Conservation (phyloP, 2,329 filamentous ascomycete species). For the Escovopsis weberi region DNA sequence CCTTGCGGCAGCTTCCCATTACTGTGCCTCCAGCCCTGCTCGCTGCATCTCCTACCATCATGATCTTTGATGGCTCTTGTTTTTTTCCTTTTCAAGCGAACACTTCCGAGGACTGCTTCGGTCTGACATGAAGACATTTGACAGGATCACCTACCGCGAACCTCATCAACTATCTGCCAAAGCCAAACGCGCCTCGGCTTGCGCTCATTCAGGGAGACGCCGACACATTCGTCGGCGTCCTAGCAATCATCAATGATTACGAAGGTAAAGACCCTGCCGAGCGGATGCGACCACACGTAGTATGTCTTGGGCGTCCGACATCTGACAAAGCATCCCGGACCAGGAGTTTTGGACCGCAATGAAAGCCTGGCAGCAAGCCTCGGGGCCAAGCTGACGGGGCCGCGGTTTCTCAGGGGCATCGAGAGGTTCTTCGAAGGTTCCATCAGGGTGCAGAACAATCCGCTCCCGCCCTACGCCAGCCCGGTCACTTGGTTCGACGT, state of each 20-base stretch:
- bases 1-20: no score
- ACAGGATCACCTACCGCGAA: conserved; percentile 3
- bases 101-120: no score
- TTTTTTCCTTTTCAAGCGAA: no score
- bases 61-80: no score
- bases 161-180: conserved; percentile 40
- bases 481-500: conserved; percentile 73
- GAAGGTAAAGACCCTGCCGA: conserved; percentile 35
- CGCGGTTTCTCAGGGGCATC: conserved; percentile 72
- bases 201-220: conserved; percentile 37
- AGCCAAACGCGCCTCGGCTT: conserved; percentile 28
- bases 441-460: conserved; percentile 34
- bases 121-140: no score
- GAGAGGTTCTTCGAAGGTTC: conserved; percentile 75
- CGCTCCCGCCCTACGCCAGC: conserved; percentile 41
- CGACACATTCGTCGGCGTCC: conserved; percentile 59
- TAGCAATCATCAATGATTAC: conserved; percentile 63
- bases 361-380: conserved; percentile 79
- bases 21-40: no score
- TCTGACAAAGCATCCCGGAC: conserved; percentile 5
- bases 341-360: conserved; percentile 65
- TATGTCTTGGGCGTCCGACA: background rate
- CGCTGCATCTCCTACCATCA: no score
- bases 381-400: conserved; percentile 68
- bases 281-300: no score